Percentiles rank a stretch among this genome's conserved stretches.
These are phyloP conservation scores for Hanseniaspora uvarum DNA, from an alignment of 1,139 yeast genomes.

Conservation along the genomic window DNA sequence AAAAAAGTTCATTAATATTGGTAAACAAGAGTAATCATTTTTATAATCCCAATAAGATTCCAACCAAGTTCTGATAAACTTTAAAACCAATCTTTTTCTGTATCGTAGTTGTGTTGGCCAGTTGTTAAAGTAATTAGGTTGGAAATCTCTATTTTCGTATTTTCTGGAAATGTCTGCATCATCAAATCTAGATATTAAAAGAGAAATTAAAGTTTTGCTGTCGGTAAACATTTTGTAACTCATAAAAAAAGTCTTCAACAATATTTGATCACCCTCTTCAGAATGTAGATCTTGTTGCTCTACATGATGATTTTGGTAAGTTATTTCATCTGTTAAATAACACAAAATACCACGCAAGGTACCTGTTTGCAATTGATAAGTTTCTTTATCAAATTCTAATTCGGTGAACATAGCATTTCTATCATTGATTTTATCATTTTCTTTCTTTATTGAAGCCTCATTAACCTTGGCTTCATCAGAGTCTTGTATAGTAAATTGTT, in stretches of 20 bases:
- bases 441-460: constrained; percentile 5
- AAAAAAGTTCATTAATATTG: constrained; percentile 64
- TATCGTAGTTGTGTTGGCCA: constrained; percentile 46
- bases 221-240: constrained; percentile 69
- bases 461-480: constrained; percentile 17
- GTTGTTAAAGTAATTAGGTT: constrained; percentile 33
- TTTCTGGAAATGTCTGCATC: constrained; percentile 30
- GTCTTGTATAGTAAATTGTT: constrained; percentile 27
- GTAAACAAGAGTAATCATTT: constrained; percentile 48
- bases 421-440: constrained; percentile 25
- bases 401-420: constrained; percentile 34
- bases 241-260: constrained; percentile 66
- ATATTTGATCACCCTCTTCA: constrained; percentile 54
- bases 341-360: constrained; percentile 66
- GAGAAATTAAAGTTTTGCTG: constrained; percentile 60
- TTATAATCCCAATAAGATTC: constrained; percentile 76
- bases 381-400: constrained; percentile 36
- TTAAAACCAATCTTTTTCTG: constrained; percentile 57
- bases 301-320: constrained; percentile 10
- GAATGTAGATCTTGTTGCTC: constrained; percentile 15
- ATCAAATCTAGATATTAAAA: constrained; percentile 58
- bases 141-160: constrained; percentile 17
- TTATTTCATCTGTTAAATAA: constrained; percentile 56
- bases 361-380: constrained; percentile 60
- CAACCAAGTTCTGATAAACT: constrained; percentile 69